Base-by-base conservation (phyloP, 768 basidiomycete species). In the Cantharellus anzutake region DNA sequence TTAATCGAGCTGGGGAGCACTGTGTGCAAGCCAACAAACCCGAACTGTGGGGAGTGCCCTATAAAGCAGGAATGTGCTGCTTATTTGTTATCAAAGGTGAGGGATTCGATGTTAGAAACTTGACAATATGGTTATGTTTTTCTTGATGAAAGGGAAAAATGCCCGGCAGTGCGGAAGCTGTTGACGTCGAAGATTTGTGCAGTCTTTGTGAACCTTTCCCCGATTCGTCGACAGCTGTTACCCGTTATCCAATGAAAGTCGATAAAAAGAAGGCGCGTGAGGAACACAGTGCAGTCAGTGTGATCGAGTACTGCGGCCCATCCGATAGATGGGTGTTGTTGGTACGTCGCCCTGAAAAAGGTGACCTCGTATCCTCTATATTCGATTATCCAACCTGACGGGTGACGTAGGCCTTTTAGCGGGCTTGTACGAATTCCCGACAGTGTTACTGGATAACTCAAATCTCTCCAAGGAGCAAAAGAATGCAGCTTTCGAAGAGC, bases 1-100 rank as follows among this genome's bases (percentile, higher is more conserved):
- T 74, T 98, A 57, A 97, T 97, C 68, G 93, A 98, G 68, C 80
- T 97, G 4, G 93, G 93, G 56, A 87, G 86, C 68, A 94, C 90
- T 2, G 78, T 96, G 2, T 98, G 93, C 73, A 91, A 84, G 69
- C 82, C 86, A 48, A 81, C 80, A 62, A 80, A 85, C 63, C 93
- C 93, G 5, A 70, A 72, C 20, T 97, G 93, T 66, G 71, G 65
- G 16, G 66, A 71, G 16, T 97, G 93, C 70, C 88, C 91, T 20
- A 64, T 97, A 51, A 76, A 70, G 53, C 62, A 72, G 29, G 78
- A 79, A 72, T 98, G 93, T 66, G 70, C 73, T 16, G 92, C 85
- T 1, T 84, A 83, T 64, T 40, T 11, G 4, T 39, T 55, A n/a
- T 42, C 35, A 50, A 3, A 41, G 41, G 57, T 42, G 7, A 3